Conservation (phyloP, 495 filamentous ascomycete genomes). For the Aspergillus coremiiformis region DNA sequence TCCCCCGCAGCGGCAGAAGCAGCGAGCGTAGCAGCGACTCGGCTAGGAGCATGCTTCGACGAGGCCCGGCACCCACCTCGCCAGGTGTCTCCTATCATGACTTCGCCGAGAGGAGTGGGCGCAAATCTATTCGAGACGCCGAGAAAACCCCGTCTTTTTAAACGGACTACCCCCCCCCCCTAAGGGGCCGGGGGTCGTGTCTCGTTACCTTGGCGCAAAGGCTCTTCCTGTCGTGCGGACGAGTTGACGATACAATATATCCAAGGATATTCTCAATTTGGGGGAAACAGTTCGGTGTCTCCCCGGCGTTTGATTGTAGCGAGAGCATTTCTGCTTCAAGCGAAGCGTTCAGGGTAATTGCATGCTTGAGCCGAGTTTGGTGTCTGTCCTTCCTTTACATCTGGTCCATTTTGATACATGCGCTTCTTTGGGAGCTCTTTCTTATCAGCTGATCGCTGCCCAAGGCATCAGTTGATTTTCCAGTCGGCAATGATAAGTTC, state of each 20-base stretch:
- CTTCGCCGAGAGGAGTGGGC: not conserved
- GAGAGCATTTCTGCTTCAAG: slow-evolving; percentile 1
- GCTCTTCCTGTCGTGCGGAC: not conserved
- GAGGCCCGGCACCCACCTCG: slow-evolving; percentile 6
- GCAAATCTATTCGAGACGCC: not conserved
- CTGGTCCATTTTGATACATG: not conserved
- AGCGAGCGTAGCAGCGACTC: slow-evolving; percentile 28
- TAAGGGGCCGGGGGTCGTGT: not conserved
- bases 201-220: not conserved
- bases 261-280: not conserved
- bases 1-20: slow-evolving; percentile 30
- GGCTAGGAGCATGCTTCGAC: slow-evolving; percentile 11
- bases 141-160: not conserved
- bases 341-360: not conserved
- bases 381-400: not conserved
- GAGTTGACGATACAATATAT: not conserved
- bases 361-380: not conserved
- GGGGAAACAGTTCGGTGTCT: not conserved
- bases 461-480: not conserved
- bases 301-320: slow-evolving; percentile 2
- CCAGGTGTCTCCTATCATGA: slow-evolving; percentile 9
- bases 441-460: not conserved
- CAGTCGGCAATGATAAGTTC: not conserved
- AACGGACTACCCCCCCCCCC: not conserved
- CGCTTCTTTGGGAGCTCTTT: not conserved